These are phyloP conservation scores for Sextonia rubra DNA, from an alignment of 164 flowering plant genomes.

Conservation along the genomic window DNA sequence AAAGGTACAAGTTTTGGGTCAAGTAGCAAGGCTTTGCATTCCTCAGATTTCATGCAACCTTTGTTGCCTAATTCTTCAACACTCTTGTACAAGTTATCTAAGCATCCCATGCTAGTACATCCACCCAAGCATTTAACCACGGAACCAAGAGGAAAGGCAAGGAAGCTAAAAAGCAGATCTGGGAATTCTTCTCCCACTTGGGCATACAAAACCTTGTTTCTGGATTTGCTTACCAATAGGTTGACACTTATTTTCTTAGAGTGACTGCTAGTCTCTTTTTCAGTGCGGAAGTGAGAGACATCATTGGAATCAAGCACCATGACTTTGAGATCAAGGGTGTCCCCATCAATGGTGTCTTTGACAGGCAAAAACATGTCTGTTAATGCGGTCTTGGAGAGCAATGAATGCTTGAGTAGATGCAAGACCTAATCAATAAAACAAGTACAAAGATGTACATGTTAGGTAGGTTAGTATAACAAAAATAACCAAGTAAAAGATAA, in stretches of 20 bases:
- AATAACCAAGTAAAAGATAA: too few relatives aligned
- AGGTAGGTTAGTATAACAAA: too few relatives aligned
- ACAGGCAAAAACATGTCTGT: slow-evolving; percentile 1
- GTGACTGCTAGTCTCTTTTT: neutral
- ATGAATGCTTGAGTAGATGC: slow-evolving; percentile 4
- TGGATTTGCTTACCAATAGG: neutral
- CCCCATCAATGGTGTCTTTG: neutral
- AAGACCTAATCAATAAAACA: neutral
- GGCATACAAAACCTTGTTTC: slow-evolving; percentile 1
- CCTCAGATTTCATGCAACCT: slow-evolving; percentile 1
- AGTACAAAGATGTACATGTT: neutral
- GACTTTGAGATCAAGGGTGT: too few relatives aligned
- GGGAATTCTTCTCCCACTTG: slow-evolving; percentile 11
- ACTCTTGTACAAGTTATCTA: slow-evolving; percentile 16
- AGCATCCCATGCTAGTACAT: slow-evolving; percentile 5
- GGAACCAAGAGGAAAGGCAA: slow-evolving; percentile 14
- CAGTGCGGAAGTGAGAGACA: neutral
- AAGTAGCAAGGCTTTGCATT: slow-evolving; percentile 6
- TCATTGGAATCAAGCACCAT: neutral
- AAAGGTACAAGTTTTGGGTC: slow-evolving; percentile 11
- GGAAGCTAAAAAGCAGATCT: slow-evolving; percentile 7
- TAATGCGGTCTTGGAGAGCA: slow-evolving; percentile 4
- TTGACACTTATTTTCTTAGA: neutral
- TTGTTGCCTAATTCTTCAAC: neutral
- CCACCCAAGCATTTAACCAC: neutral